Base-by-base conservation (phyloP, 73 alveolate genomes). In the Tetrahymena malaccensis region DNA sequence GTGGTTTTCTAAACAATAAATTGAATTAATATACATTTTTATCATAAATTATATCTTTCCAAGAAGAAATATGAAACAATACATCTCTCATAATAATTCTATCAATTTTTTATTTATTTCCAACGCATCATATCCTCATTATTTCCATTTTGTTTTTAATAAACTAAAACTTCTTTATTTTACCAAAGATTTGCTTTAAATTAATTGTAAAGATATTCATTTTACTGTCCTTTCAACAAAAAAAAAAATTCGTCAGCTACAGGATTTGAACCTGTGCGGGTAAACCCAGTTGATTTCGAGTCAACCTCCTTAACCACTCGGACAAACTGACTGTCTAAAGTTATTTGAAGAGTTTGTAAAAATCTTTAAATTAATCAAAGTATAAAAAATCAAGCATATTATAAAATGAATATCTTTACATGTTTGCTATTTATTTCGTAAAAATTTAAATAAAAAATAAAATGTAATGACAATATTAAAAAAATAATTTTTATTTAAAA, bases 251-350 rank as follows among this genome's bases (percentile, higher is more conserved):
- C 97, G 94, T 93, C 97, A 95, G 95, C 94, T 95, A 95, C 95
- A 89, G 97, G 95, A 95, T 95, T 95, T 85, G 96, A 95, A 95
- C 95, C 96, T 89, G 95, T 50, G 95, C 94, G 95, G 97, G 97
- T 95, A 55, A 95, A 89, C 95, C 97, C 97, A 95, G 94, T 94
- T 93, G 97, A 95, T 95, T 95, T 95, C 96, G 94, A 85, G 95
- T 95, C 95, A 85, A 94, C 95, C 96, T 95, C 96, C 96, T 85
- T 85, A 95, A 95, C 96, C 96, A 95, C 95, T 95, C 96, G 95
- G 94, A 95, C 95, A 95, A 85, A 95, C 95, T 95, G 95, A 95
- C 95, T n/a, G 43, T 70, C 89, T 70, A 70, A 70, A 70, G 89
- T 27, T 70, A 70, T 27, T 70, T n/a, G 34, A 70, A 27, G 22